phyloP scores from a whole-genome alignment of 805 yeast genomes.

The Brettanomyces naardenensis region DNA sequence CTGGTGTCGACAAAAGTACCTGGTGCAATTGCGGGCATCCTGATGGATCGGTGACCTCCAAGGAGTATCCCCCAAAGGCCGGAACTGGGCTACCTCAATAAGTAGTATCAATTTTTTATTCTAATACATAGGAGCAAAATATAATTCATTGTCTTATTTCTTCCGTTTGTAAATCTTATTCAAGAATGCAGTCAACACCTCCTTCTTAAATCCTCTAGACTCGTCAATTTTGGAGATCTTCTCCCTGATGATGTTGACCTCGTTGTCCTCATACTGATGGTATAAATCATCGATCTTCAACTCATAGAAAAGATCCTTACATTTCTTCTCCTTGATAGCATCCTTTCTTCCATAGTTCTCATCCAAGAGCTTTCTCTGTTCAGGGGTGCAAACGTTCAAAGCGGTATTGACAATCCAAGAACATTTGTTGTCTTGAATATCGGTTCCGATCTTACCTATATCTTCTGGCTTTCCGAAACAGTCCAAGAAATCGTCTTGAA shows the following conservation, averaged over 20 bases:
- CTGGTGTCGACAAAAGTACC: slow-evolving; percentile 24
- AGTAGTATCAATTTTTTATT: not conserved
- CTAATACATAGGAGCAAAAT: not conserved
- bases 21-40: slow-evolving; percentile 31
- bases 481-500: slow-evolving; percentile 95
- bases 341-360: slow-evolving; percentile 86
- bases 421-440: slow-evolving; percentile 96
- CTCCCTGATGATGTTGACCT: slow-evolving; percentile 54
- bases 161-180: slow-evolving; percentile 90
- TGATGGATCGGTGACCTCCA: slow-evolving; percentile 16
- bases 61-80: slow-evolving; percentile 29
- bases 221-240: slow-evolving; percentile 76
- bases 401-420: slow-evolving; percentile 97
- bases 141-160: slow-evolving; percentile 47
- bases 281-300: slow-evolving; percentile 66
- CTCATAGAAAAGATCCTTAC: slow-evolving; percentile 68
- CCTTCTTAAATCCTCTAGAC: slow-evolving; percentile 84
- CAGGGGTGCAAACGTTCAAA: slow-evolving; percentile 64
- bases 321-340: slow-evolving; percentile 52
- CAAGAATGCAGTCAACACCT: slow-evolving; percentile 78
- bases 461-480: slow-evolving; percentile 96
- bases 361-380: slow-evolving; percentile 77
- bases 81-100: slow-evolving; percentile 24
- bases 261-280: slow-evolving; percentile 72
- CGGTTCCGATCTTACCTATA: slow-evolving; percentile 98